Evolutionary conservation across 2,329 filamentous ascomycete genomes (phyloP).

Genomic region (Pseudomassariella vexata): DNA sequence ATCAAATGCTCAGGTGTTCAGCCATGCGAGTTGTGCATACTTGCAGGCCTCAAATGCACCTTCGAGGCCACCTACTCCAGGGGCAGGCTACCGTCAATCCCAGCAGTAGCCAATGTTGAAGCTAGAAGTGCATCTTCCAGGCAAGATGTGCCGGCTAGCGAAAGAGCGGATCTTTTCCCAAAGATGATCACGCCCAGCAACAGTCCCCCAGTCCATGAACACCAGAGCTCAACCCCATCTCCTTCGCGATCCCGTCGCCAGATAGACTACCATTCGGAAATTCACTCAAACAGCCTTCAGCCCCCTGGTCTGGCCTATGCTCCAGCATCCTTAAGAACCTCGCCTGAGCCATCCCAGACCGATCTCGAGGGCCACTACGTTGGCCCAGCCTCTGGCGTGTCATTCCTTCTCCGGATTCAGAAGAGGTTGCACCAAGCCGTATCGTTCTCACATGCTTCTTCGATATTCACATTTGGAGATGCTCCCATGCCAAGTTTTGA

Average conservation of each 20-base stretch:
- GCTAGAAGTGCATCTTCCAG: too few relatives aligned
- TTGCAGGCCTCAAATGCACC: conserved; percentile 30
- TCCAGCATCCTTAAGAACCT: conserved; percentile 28
- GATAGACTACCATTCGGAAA: conserved; percentile 2
- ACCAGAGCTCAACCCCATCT: not conserved
- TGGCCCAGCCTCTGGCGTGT: conserved; percentile 39
- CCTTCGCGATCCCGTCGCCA: not conserved
- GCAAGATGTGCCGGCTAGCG: conserved; percentile 5
- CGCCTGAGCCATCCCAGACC: conserved; percentile 38
- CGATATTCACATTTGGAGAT: conserved; percentile 46
- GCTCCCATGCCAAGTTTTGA: conserved; percentile 38
- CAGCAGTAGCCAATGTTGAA: conserved; percentile 12
- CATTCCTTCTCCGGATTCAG: conserved; percentile 44
- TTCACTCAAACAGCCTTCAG: conserved; percentile 4
- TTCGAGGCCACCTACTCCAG: conserved; percentile 44
- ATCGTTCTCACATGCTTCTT: conserved; percentile 28
- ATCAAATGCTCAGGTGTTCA: conserved; percentile 32
- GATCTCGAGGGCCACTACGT: conserved; percentile 41
- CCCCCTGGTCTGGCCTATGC: conserved; percentile 4
- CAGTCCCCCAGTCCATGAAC: not conserved
- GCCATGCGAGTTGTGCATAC: conserved; percentile 30
- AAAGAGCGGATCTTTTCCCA: not conserved
- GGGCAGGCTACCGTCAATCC: conserved; percentile 34
- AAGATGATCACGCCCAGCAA: not conserved
- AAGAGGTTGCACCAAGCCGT: conserved; percentile 37